Evolutionary conservation across 257 asterid genomes (phyloP).

Genomic region (Solanum infundibuliforme): DNA sequence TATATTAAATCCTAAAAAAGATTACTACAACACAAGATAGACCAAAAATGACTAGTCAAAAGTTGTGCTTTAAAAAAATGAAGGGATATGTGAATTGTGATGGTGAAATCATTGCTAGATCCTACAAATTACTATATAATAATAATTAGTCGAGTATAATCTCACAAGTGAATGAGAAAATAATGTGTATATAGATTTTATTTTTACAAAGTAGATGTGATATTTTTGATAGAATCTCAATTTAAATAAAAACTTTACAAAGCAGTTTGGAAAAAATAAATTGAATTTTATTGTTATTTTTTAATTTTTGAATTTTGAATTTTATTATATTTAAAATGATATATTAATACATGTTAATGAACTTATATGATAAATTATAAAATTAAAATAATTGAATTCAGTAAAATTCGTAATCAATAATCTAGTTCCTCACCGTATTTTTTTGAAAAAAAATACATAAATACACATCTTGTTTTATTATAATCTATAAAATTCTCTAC

Average conservation of each 20-base stretch:
- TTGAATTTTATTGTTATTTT: too few species aligned
- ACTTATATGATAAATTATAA: not conserved
- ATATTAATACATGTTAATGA: not conserved
- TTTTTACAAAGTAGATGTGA: too few species aligned
- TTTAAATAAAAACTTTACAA: not conserved
- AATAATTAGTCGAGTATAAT: too few species aligned
- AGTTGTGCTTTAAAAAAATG: not conserved
- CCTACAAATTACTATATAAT: too few species aligned
- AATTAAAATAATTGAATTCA: not conserved
- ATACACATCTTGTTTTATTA: too few species aligned
- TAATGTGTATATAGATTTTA: too few species aligned
- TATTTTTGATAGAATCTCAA: too few species aligned
- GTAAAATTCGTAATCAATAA: not conserved
- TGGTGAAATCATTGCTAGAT: not conserved
- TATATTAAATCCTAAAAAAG: not conserved
- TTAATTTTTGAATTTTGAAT: not conserved
- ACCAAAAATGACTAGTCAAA: not conserved
- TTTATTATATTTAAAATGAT: not conserved
- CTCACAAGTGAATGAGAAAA: not conserved
- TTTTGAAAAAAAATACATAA: not conserved
- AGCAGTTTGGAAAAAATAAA: too few species aligned
- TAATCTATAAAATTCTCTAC: too few species aligned
- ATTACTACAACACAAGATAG: not conserved
- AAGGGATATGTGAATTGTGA: not conserved
- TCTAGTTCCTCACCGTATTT: not conserved